These are phyloP conservation scores for Zymoseptoria brevis DNA, from an alignment of 2,329 filamentous ascomycete genomes.

Conservation along the genomic window DNA sequence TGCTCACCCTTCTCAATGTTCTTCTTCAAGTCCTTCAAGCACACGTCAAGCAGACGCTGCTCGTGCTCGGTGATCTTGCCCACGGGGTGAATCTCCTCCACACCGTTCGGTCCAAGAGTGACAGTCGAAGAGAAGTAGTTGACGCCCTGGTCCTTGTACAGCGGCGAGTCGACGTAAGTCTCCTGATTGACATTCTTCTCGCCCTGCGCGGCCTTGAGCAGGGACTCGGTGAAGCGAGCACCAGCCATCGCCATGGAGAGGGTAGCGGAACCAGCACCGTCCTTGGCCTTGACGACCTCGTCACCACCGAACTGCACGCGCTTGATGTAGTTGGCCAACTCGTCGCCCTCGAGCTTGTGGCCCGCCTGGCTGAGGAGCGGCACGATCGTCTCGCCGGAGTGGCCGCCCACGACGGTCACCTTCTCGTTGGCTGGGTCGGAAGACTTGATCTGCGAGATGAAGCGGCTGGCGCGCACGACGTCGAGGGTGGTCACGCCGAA, in stretches of 20 bases:
- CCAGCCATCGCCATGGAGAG: conserved; percentile 99
- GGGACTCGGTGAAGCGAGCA: conserved; percentile 73
- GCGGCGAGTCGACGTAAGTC: conserved; percentile 90
- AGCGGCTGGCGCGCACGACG: conserved; percentile 93
- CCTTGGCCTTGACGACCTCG: conserved; percentile 98
- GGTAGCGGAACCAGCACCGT: conserved; percentile 90
- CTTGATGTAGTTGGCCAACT: conserved; percentile 69
- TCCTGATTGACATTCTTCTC: conserved; percentile 94
- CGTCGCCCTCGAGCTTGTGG: conserved; percentile 75
- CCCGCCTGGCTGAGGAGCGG: conserved; percentile 92
- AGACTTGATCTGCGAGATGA: conserved; percentile 89
- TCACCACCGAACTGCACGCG: conserved; percentile 98
- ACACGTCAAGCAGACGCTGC: conserved; percentile 81
- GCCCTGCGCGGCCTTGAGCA: conserved; percentile 86
- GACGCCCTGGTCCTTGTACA: conserved; percentile 97
- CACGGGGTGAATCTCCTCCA: conserved; percentile 83
- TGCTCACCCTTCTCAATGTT: conserved; percentile 89
- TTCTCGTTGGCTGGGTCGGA: conserved; percentile 88
- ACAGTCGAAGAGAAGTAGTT: conserved; percentile 96
- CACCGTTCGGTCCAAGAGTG: conserved; percentile 92
- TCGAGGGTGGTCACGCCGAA: conserved; percentile 99
- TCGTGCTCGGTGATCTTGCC: conserved; percentile 79
- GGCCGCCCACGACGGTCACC: conserved; percentile 92
- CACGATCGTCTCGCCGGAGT: conserved; percentile 97
- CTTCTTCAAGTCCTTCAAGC: conserved; percentile 74